Evolutionary conservation across 345 rosid genomes (phyloP), one percentile per base, ranked within the genome.

Genomic region (Pistacia vera): DNA sequence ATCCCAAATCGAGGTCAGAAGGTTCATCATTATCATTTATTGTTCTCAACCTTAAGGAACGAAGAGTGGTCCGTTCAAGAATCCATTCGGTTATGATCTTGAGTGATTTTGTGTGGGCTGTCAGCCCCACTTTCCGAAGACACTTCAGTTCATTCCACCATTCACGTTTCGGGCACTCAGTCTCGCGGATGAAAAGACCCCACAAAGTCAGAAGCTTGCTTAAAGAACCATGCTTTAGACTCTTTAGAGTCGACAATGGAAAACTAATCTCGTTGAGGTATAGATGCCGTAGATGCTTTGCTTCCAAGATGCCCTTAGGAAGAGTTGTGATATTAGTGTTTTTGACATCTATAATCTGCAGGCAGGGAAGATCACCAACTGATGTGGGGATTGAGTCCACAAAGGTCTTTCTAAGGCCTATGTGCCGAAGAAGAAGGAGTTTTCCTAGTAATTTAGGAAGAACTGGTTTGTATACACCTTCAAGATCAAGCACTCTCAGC

Each of bases 301-400:
- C 65, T 74, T 44, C 66, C 85, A 82, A 80, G 36, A 82, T 75
- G 11, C 82, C 80, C 44, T 8, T 52, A 10, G 85, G 84, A 72
- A 85, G 13, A 22, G 55, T 60, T 54, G 73, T 58, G 30, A 85
- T 79, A 1, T 65, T 78, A 3, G 88, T 85, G 74, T 80, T 81
- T 81, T 85, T 85, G 79, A 82, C 56, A 72, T 85, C 86, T 57
- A 82, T 66, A 51, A 84, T 85, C 74, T 85, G 84, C 12, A 85
- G 79, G 76, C 61, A 36, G 0, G 61, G 79, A 44, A 85, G 79
- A 16, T 80, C 52, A 11, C 77, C 75, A 0, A 85, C 46, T 1
- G 81, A 76, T 4, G 13, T 14, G 11, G 88, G 86, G 12, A 85
- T 17, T 9, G 84, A 78, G 28, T 85, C 86, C 4, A 82, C 38